Evolutionary conservation across 2,329 filamentous ascomycete species (phyloP).

Genomic region (Ustulina deusta): DNA sequence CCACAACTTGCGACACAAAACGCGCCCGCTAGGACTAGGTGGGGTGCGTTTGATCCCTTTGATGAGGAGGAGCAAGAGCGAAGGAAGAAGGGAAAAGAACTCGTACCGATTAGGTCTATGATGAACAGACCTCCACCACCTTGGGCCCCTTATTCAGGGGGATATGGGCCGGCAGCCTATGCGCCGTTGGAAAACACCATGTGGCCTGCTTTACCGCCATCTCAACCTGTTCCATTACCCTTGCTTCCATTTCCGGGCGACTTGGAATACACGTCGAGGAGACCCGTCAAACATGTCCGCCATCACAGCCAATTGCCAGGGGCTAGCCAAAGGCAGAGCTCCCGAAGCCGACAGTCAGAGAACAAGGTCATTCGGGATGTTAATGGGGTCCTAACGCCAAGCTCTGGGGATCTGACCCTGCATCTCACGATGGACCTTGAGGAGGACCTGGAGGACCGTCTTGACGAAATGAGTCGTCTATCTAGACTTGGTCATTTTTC

Average conservation of each 20-base stretch:
- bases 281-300: slow-evolving; percentile 22
- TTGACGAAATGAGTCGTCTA: slow-evolving; percentile 47
- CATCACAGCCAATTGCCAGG: slow-evolving; percentile 10
- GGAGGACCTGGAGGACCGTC: slow-evolving; percentile 44
- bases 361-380: slow-evolving; percentile 25
- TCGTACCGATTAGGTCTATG: slow-evolving; percentile 23
- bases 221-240: slow-evolving; percentile 13
- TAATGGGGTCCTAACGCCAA: slow-evolving; percentile 38
- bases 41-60: slow-evolving; percentile 25
- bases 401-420: slow-evolving; percentile 40
- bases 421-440: slow-evolving; percentile 42
- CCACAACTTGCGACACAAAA: slow-evolving; percentile 16
- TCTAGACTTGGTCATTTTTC: slow-evolving; percentile 46
- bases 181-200: slow-evolving; percentile 6
- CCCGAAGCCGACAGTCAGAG: not conserved
- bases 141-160: slow-evolving; percentile 25
- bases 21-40: slow-evolving; percentile 15
- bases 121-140: slow-evolving; percentile 15
- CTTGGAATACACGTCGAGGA: not conserved
- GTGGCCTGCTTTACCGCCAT: slow-evolving; percentile 23
- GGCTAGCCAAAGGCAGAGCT: not conserved
- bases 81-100: slow-evolving; percentile 38
- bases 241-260: not conserved
- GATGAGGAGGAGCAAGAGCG: slow-evolving; percentile 35
- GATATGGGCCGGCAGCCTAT: slow-evolving; percentile 13